phyloP scores from a whole-genome alignment of 371 early-diverging fungal genomes.

The Mucor indicus region DNA sequence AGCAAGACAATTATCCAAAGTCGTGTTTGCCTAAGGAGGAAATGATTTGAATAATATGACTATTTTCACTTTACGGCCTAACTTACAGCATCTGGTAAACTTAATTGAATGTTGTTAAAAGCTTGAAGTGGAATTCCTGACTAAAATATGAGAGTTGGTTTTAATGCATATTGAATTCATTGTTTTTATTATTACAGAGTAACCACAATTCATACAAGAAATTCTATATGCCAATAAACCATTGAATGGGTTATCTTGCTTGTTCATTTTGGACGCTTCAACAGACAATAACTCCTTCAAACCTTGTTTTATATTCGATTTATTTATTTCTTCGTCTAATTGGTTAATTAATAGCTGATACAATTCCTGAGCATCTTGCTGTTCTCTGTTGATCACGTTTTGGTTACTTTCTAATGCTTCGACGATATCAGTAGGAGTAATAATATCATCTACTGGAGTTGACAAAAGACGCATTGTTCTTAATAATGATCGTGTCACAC shows the following conservation, averaged over 20 bases:
- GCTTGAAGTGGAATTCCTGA: background rate
- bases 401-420: conserved; percentile 11
- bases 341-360: conserved; percentile 77
- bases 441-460: conserved; percentile 22
- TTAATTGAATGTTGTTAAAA: conserved; percentile 70
- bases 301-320: background rate
- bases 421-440: conserved; percentile 33
- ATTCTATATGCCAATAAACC: conserved; percentile 71
- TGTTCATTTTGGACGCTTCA: background rate
- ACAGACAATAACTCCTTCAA: conserved; percentile 9
- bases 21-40: conserved; percentile 37
- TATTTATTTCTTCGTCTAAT: conserved; percentile 59
- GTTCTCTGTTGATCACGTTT: conserved; percentile 63
- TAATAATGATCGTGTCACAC: conserved; percentile 33
- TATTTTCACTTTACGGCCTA: too few relatives aligned
- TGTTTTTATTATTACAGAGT: conserved; percentile 57
- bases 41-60: too few relatives aligned
- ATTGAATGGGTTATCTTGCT: conserved; percentile 64
- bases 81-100: conserved; percentile 51
- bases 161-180: too few relatives aligned
- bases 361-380: conserved; percentile 93
- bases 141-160: background rate
- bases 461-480: conserved; percentile 31
- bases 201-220: conserved; percentile 75
- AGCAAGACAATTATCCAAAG: conserved; percentile 56